Evolutionary conservation across 805 yeast genomes (phyloP).

Genomic region (Deakozyma indianensis): DNA sequence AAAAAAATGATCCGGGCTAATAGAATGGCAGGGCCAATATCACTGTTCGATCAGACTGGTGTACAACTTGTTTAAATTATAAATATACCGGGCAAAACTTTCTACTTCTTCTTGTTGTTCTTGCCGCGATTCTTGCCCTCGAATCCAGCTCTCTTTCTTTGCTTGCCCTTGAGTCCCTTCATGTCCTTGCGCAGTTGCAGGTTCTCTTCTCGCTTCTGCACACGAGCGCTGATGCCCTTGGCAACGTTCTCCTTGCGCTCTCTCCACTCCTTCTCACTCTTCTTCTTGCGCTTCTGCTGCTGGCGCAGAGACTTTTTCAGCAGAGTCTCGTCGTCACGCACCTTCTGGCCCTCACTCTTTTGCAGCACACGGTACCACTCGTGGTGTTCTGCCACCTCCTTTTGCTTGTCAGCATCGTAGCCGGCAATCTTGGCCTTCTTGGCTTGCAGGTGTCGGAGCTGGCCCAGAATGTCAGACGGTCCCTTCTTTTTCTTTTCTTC

Average conservation of each 20-base stretch:
- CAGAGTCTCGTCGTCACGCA: conserved; percentile 80
- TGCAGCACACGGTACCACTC: conserved; percentile 77
- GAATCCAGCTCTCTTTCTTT: conserved; percentile 80
- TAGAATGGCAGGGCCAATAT: too few species aligned
- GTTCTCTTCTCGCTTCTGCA: conserved; percentile 85
- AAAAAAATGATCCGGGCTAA: too few species aligned
- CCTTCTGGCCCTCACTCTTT: conserved; percentile 76
- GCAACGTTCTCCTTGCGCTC: conserved; percentile 75
- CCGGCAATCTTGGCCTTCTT: conserved; percentile 49
- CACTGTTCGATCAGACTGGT: too few species aligned
- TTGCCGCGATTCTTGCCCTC: conserved; percentile 40
- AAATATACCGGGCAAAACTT: too few species aligned
- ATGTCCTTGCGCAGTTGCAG: conserved; percentile 72
- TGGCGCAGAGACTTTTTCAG: conserved; percentile 75
- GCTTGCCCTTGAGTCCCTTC: conserved; percentile 66
- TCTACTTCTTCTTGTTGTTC: too few species aligned
- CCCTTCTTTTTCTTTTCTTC: conserved; percentile 54
- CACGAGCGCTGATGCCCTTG: conserved; percentile 57
- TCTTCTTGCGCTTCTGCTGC: conserved; percentile 69
- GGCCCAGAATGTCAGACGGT: conserved; percentile 77
- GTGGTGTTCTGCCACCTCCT: conserved; percentile 49
- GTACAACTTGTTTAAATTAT: too few species aligned
- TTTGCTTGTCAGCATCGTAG: conserved; percentile 48
- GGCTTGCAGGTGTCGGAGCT: conserved; percentile 58
- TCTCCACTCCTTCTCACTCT: conserved; percentile 82